phyloP scores from a whole-genome alignment of 202 grass and related monocot genomes.

The Hordeum pubiflorum region DNA sequence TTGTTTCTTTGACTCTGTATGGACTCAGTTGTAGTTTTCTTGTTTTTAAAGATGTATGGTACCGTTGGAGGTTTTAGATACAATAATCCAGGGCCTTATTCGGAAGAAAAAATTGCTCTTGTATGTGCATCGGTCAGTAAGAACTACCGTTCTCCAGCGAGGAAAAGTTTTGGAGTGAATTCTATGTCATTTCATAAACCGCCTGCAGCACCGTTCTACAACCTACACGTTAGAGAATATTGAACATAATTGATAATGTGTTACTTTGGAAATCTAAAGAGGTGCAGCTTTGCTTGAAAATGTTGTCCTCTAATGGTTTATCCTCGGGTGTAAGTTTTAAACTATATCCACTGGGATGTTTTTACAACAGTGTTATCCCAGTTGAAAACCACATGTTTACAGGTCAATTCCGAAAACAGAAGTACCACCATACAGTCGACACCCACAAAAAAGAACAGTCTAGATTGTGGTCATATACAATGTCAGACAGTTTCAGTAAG shows the following conservation, averaged over 20 bases:
- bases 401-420: background rate
- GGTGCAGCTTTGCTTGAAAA: background rate
- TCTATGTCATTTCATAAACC: background rate
- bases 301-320: background rate
- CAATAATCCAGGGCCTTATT: no score
- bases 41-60: no score
- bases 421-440: background rate
- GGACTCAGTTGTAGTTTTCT: no score
- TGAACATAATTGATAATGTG: no score
- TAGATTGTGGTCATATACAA: background rate
- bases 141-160: background rate
- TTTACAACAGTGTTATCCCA: no score
- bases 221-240: background rate
- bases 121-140: no score
- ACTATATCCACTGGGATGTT: no score
- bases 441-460: background rate
- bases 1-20: no score
- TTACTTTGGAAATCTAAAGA: background rate
- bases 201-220: background rate
- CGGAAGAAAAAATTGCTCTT: no score
- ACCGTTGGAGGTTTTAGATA: no score
- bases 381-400: background rate
- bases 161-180: background rate
- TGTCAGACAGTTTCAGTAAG: constrained; percentile 3
- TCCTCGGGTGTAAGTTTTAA: no score